A percentile compares a stretch with the other conserved stretches of the same genome.
phyloP scores from a whole-genome alignment of 1,139 yeast genomes.

The Meyerozyma carpophila region DNA sequence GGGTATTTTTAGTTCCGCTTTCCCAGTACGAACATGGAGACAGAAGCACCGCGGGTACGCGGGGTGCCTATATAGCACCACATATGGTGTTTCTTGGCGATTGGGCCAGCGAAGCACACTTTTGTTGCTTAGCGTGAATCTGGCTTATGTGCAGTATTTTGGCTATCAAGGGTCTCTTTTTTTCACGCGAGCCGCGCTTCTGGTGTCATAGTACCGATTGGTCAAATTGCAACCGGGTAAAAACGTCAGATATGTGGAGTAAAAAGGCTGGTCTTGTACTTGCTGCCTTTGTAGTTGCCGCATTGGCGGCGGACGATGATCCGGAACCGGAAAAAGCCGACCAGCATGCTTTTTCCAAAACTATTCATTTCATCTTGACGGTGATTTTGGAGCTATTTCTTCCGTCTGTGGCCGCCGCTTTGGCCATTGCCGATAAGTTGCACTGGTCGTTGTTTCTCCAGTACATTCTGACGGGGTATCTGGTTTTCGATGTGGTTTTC shows the following conservation, averaged over 20 bases:
- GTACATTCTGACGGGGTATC: slow-evolving; percentile 41
- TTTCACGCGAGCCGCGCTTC: not conserved
- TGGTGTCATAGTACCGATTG: not conserved
- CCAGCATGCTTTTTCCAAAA: slow-evolving; percentile 25
- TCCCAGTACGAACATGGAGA: too few species aligned
- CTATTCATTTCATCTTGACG: slow-evolving; percentile 61
- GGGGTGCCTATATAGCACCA: too few species aligned
- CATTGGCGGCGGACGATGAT: not conserved
- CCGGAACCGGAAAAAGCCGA: not conserved
- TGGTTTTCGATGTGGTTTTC: slow-evolving; percentile 49
- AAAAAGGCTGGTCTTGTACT: not conserved
- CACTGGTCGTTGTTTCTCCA: slow-evolving; percentile 46
- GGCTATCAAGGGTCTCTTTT: too few species aligned
- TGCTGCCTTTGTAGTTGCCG: not conserved
- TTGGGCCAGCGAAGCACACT: too few species aligned
- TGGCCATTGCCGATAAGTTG: slow-evolving; percentile 49
- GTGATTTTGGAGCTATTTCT: slow-evolving; percentile 40
- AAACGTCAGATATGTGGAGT: not conserved
- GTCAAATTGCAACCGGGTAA: not conserved
- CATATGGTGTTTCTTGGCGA: too few species aligned
- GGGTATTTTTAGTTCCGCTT: too few species aligned
- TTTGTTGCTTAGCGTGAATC: too few species aligned
- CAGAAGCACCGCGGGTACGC: too few species aligned
- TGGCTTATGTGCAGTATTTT: too few species aligned
- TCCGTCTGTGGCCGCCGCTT: slow-evolving; percentile 51